Evolutionary conservation across 805 yeast genomes (phyloP).

Genomic region (Spathaspora boniae): DNA sequence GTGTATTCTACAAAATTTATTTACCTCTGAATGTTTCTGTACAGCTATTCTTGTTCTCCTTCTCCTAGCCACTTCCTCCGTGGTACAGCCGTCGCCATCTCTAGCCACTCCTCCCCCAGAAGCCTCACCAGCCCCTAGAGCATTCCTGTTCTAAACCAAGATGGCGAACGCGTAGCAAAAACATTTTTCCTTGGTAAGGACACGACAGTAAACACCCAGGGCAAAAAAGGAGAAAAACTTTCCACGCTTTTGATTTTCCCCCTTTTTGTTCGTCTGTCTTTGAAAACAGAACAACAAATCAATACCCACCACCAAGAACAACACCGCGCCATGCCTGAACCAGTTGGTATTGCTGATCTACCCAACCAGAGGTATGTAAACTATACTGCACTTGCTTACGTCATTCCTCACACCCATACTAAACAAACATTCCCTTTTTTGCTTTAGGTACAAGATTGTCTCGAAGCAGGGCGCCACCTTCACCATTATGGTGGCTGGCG

Average conservation of each 20-base stretch:
- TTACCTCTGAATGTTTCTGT: no score
- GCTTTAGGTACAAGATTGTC: conserved; percentile 61
- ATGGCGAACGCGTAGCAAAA: no score
- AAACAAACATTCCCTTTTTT: no score
- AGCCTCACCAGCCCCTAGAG: no score
- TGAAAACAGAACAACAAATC: conserved; percentile 6
- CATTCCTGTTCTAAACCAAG: no score
- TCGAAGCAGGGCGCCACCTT: conserved; percentile 73
- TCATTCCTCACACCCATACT: conserved; percentile 1
- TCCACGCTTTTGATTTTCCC: background rate
- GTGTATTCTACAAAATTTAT: background rate
- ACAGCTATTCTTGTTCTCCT: no score
- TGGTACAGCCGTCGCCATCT: no score
- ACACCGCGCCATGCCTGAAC: conserved; percentile 40
- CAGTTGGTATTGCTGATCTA: conserved; percentile 67
- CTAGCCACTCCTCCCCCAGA: no score
- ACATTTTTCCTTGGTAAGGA: no score
- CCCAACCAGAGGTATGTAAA: conserved; percentile 65
- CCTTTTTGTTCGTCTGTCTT: background rate
- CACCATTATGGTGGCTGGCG: conserved; percentile 87
- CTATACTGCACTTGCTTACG: background rate
- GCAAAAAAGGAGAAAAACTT: no score
- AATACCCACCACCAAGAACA: background rate
- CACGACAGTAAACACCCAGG: no score
- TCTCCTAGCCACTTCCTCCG: no score